Conservation (phyloP, 352 stramenopile genomes). For the Pythium phragmitis region DNA sequence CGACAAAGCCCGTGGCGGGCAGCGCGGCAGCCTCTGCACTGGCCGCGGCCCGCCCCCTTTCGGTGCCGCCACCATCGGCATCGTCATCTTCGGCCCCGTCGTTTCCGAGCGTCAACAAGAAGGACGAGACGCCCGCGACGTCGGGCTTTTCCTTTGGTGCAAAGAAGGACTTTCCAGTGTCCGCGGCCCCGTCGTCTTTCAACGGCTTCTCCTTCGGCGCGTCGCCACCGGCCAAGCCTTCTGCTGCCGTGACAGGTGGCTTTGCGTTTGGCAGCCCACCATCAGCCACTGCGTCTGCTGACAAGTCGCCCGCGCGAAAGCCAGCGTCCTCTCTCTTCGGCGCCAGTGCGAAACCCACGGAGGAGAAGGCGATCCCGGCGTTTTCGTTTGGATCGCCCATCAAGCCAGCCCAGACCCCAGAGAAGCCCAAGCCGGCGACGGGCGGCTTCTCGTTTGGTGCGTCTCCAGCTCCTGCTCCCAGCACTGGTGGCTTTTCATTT, state of each 20-base stretch:
- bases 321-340: conserved; percentile 17
- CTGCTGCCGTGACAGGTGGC: not conserved
- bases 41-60: conserved; percentile 14
- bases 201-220: conserved; percentile 36
- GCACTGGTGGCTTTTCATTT: conserved; percentile 42
- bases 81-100: conserved; percentile 16
- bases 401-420: conserved; percentile 1
- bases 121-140: conserved; percentile 11
- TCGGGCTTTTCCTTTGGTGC: conserved; percentile 27
- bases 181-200: not conserved
- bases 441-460: conserved; percentile 29
- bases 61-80: conserved; percentile 19
- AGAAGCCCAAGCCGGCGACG: conserved; percentile 13
- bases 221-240: conserved; percentile 6
- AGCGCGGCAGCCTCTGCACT: not conserved
- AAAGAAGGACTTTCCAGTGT: conserved; percentile 16
- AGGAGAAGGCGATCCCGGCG: conserved; percentile 34
- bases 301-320: conserved; percentile 8
- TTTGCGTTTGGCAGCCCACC: conserved; percentile 5
- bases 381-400: conserved; percentile 28
- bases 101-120: conserved; percentile 13
- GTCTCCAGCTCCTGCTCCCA: not conserved
- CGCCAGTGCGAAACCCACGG: conserved; percentile 27
- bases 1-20: conserved; percentile 56
- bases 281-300: not conserved